Conservation (phyloP, 1,284 basidiomycete species). For the Cutaneotrichosporon spelunceum region DNA sequence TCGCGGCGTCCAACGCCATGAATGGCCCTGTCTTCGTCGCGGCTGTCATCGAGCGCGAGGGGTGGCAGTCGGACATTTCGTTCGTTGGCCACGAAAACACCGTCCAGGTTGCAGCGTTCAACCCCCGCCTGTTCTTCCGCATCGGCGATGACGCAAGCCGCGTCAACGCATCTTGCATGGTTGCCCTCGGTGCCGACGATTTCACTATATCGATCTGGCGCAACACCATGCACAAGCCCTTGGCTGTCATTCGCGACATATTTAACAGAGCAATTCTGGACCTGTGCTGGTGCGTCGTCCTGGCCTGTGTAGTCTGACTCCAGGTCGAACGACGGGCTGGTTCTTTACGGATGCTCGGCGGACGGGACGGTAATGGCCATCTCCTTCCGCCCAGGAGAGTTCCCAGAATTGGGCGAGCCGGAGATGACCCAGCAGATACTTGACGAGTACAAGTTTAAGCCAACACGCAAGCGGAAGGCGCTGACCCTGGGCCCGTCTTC, state of each 20-base stretch:
- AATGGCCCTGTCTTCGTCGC: constrained; percentile 98
- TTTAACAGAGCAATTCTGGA: constrained; percentile 95
- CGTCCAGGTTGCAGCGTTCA: constrained; percentile 93
- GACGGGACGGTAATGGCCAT: constrained; percentile 91
- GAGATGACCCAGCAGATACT: constrained; percentile 72
- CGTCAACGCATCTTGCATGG: constrained; percentile 55
- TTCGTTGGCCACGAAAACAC: constrained; percentile 97
- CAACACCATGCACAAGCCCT: constrained; percentile 80
- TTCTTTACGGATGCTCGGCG: constrained; percentile 89
- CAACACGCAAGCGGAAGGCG: constrained; percentile 20
- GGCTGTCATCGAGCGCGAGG: constrained; percentile 81
- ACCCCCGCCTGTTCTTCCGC: constrained; percentile 83
- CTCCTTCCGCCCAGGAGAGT: constrained; percentile 71
- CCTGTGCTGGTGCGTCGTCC: constrained; percentile 66
- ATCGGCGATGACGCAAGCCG: constrained; percentile 52
- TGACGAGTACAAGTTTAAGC: constrained; percentile 68
- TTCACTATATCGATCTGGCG: constrained; percentile 80
- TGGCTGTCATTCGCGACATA: constrained; percentile 88
- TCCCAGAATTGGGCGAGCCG: constrained; percentile 75
- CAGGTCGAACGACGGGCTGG: constrained; percentile 75
- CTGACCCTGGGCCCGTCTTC: constrained; percentile 26
- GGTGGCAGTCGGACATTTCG: constrained; percentile 84
- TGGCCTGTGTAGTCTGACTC: constrained; percentile 54
- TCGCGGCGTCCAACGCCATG: constrained; percentile 94
- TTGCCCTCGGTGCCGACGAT: constrained; percentile 88